Evolutionary conservation across 1,284 basidiomycete species (phyloP).

Genomic region (Trametes pubescens): DNA sequence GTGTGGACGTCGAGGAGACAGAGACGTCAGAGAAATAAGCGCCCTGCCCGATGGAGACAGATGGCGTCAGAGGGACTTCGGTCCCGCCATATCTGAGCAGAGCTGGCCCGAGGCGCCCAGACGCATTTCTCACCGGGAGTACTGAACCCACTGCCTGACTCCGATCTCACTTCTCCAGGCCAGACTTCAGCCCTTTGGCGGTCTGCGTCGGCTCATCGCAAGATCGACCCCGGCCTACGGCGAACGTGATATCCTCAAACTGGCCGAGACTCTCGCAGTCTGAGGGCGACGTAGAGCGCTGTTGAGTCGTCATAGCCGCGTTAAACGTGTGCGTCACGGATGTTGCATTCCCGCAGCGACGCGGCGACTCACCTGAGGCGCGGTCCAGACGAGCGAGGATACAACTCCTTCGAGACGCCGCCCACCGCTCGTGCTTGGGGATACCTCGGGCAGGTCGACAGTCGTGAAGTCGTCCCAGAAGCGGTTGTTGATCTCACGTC

Average conservation of each 20-base stretch:
- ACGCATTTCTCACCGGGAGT: neutral
- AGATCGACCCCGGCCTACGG: neutral
- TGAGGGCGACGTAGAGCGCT: neutral
- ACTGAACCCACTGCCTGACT: neutral
- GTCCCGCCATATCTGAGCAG: neutral
- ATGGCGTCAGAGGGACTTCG: neutral
- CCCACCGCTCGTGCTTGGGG: neutral
- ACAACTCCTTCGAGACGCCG: too few relatives aligned
- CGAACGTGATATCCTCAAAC: neutral
- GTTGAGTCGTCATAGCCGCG: neutral
- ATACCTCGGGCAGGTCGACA: neutral
- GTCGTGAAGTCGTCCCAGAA: slow-evolving; percentile 9
- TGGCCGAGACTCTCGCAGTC: neutral
- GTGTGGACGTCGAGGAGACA: too few relatives aligned
- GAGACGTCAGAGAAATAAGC: neutral
- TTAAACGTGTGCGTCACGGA: too few relatives aligned
- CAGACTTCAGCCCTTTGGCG: too few relatives aligned
- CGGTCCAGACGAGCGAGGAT: neutral
- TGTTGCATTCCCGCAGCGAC: too few relatives aligned
- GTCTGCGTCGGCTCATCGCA: too few relatives aligned
- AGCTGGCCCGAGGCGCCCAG: neutral
- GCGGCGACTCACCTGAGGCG: neutral
- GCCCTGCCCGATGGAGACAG: neutral
- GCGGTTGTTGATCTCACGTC: slow-evolving; percentile 3
- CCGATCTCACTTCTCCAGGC: too few relatives aligned